These are phyloP conservation scores for Ceratobasidium sp. DNA, from an alignment of 1,284 basidiomycete species.

Conservation along the genomic window DNA sequence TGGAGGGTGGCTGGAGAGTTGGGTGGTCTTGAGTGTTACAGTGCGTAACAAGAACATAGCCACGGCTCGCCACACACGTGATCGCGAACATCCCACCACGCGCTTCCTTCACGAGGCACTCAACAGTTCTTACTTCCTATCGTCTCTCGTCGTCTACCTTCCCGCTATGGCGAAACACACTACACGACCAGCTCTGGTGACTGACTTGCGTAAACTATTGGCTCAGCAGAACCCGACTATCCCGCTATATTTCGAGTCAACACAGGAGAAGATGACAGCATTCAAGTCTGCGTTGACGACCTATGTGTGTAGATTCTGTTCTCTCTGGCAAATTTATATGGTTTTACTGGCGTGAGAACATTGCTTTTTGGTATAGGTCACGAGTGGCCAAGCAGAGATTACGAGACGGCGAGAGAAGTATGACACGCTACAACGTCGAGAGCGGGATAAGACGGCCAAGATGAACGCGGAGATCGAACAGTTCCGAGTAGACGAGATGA, in stretches of 20 bases:
- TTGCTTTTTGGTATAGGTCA: conserved; percentile 23
- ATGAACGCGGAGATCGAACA: conserved; percentile 73
- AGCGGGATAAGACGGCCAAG: conserved; percentile 65
- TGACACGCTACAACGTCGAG: conserved; percentile 53
- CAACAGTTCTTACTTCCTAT: background rate
- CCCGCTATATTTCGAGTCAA: conserved; percentile 29
- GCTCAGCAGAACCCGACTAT: conserved; percentile 24
- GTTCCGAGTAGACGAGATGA: conserved; percentile 77
- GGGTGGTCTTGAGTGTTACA: too few species aligned
- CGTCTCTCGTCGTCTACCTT: background rate
- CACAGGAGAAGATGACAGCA: conserved; percentile 20
- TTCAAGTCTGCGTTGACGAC: conserved; percentile 22
- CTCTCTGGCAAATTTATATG: too few species aligned
- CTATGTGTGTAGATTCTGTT: conserved; percentile 26
- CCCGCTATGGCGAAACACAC: conserved; percentile 8
- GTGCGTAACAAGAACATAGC: too few species aligned
- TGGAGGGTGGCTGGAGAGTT: too few species aligned
- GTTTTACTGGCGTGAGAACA: too few species aligned
- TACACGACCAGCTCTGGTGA: conserved; percentile 15
- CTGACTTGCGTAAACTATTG: conserved; percentile 26
- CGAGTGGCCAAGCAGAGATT: conserved; percentile 44
- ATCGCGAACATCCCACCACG: background rate
- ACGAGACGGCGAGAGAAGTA: conserved; percentile 38
- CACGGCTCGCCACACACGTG: conserved; percentile 26
- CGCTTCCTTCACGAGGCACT: background rate